Percentiles rank a stretch among this genome's conserved stretches.
phyloP scores from a whole-genome alignment of 2,329 filamentous ascomycete genomes.

The Plenodomus lindquistii region DNA sequence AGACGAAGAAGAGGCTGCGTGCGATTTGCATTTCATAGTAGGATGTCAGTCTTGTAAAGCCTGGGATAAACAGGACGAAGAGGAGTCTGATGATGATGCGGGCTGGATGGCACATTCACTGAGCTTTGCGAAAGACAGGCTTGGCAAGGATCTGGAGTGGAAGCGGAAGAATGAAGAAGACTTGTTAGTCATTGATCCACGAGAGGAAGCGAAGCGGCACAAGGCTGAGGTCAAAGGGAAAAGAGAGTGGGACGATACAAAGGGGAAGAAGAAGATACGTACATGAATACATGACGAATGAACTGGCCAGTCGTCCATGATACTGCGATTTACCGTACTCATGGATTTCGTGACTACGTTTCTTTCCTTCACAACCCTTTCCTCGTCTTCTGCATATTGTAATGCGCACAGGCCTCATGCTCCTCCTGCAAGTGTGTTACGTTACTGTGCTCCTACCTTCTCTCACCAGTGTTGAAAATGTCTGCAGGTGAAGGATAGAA shows the following conservation, averaged over 20 bases:
- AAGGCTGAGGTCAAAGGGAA: slow-evolving; percentile 59
- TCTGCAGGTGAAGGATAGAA: background rate
- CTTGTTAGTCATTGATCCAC: slow-evolving; percentile 87
- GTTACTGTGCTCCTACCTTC: background rate
- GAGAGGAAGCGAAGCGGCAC: slow-evolving; percentile 77
- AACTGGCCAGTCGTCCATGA: background rate
- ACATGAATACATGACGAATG: background rate
- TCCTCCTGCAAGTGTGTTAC: no score
- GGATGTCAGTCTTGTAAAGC: slow-evolving; percentile 90
- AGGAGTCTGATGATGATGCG: slow-evolving; percentile 60
- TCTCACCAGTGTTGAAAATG: background rate
- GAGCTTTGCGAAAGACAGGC: slow-evolving; percentile 82
- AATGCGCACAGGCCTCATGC: no score
- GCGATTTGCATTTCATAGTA: slow-evolving; percentile 93
- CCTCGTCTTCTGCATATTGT: no score
- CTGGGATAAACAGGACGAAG: slow-evolving; percentile 74
- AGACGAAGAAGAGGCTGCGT: slow-evolving; percentile 57
- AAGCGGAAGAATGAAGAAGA: slow-evolving; percentile 91
- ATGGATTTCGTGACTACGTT: background rate
- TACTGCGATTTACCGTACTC: background rate
- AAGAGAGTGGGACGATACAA: slow-evolving; percentile 32
- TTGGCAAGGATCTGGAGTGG: slow-evolving; percentile 90
- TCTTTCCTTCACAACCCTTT: no score
- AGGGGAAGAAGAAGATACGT: slow-evolving; percentile 27
- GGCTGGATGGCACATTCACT: slow-evolving; percentile 88